These are phyloP conservation scores for Rhizopogon salebrosus DNA, from an alignment of 768 basidiomycete genomes.

Conservation along the genomic window DNA sequence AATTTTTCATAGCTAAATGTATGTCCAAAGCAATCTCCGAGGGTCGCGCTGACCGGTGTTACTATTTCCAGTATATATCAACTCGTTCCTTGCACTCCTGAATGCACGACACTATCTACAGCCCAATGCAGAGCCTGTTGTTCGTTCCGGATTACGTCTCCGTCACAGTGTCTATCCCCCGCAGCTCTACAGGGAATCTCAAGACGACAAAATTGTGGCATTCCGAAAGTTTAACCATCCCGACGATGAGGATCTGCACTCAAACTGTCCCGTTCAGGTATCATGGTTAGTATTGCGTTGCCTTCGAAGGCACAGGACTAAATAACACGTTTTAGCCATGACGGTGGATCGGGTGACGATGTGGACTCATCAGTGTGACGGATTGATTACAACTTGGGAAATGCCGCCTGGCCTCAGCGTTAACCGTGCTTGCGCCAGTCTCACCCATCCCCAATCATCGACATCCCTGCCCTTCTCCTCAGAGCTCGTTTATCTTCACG, in stretches of 20 bases:
- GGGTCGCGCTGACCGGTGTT: not conserved
- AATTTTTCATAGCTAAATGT: slow-evolving; percentile 2
- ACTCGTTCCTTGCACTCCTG: not conserved
- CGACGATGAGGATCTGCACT: not conserved
- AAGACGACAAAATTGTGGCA: no score
- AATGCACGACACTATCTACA: not conserved
- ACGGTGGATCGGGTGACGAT: not conserved
- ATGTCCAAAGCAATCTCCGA: not conserved
- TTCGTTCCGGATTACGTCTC: no score
- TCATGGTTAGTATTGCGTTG: not conserved
- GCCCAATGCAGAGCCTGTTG: no score
- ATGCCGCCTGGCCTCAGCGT: no score
- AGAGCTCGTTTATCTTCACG: no score
- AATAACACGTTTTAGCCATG: not conserved
- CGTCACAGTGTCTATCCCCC: not conserved
- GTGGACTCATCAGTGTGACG: no score
- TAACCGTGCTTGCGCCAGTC: no score
- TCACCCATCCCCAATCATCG: no score
- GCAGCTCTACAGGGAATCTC: no score
- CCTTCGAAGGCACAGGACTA: not conserved
- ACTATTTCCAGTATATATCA: not conserved
- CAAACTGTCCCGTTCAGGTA: not conserved
- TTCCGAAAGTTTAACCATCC: no score
- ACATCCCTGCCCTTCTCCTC: no score
- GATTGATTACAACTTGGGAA: no score